Evolutionary conservation across 805 yeast genomes (phyloP).

Genomic region (Wickerhamiella musiphila): DNA sequence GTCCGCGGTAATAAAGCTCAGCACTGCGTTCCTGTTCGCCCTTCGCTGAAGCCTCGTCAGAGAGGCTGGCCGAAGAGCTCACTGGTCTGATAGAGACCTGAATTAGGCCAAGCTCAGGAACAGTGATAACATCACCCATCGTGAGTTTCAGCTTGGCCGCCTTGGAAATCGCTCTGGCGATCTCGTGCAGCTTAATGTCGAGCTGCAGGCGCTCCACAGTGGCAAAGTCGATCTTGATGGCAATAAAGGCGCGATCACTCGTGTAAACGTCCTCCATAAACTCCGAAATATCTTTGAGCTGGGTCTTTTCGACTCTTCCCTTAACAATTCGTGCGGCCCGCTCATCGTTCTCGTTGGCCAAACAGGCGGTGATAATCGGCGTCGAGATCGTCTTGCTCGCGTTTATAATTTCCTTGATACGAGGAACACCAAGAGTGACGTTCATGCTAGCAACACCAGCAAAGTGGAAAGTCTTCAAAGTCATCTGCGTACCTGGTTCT

Average conservation of each 20-base stretch:
- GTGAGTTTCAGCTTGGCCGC: conserved; percentile 85
- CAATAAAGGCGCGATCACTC: conserved; percentile 57
- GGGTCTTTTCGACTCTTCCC: conserved; percentile 90
- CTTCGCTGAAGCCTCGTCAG: background rate
- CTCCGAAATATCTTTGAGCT: conserved; percentile 67
- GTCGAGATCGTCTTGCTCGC: conserved; percentile 92
- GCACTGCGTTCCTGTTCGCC: conserved; percentile 19
- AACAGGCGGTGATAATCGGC: conserved; percentile 86
- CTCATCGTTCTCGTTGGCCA: conserved; percentile 87
- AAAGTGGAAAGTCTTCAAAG: conserved; percentile 89
- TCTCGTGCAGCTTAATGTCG: conserved; percentile 72
- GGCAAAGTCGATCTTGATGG: conserved; percentile 62
- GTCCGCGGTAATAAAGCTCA: conserved; percentile 72
- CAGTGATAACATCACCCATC: conserved; percentile 49
- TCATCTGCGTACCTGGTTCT: conserved; percentile 99
- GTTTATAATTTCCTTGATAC: conserved; percentile 95
- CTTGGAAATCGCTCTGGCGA: conserved; percentile 59
- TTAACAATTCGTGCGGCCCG: conserved; percentile 97
- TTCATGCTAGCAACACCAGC: conserved; percentile 99
- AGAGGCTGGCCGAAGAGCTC: background rate
- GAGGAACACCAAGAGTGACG: conserved; percentile 97
- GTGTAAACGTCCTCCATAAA: conserved; percentile 89
- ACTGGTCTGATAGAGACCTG: conserved; percentile 14
- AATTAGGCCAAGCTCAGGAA: conserved; percentile 42
- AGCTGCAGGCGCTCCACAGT: conserved; percentile 82